A percentile compares a stretch with the other conserved stretches of the same genome.
Conservation (phyloP, 2,329 filamentous ascomycete species). For the Alternaria sp. region DNA sequence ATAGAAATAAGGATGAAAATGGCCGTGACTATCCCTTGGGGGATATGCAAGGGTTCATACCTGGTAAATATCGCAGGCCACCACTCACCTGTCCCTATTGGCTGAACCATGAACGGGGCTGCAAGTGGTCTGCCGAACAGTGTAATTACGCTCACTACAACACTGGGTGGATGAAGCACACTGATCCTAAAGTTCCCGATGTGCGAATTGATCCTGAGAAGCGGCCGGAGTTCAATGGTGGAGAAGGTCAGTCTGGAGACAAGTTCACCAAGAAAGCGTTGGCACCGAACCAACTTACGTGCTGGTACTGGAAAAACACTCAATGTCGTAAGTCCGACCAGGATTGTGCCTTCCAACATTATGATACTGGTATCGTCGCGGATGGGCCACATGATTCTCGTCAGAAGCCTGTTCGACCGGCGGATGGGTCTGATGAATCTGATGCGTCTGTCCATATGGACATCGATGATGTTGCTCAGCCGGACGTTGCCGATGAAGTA, state of each 20-base stretch:
- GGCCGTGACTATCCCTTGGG: slow-evolving; percentile 24
- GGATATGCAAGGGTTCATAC: slow-evolving; percentile 23
- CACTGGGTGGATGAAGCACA: slow-evolving; percentile 29
- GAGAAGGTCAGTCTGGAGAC: background rate
- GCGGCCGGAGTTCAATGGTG: background rate
- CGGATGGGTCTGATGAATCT: background rate
- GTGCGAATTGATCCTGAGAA: slow-evolving; percentile 17
- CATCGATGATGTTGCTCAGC: background rate
- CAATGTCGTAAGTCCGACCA: slow-evolving; percentile 11
- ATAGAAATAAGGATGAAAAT: slow-evolving; percentile 28
- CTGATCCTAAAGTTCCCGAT: background rate
- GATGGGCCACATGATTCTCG: background rate
- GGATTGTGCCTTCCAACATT: slow-evolving; percentile 20
- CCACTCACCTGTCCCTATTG: slow-evolving; percentile 40
- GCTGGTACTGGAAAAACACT: slow-evolving; percentile 26
- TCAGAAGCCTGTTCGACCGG: background rate
- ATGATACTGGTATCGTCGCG: slow-evolving; percentile 22
- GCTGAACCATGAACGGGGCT: slow-evolving; percentile 24
- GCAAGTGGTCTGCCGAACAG: slow-evolving; percentile 24
- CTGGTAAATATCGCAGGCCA: slow-evolving; percentile 33
- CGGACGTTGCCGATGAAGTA: background rate
- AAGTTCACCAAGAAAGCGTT: background rate
- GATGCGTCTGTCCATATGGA: background rate
- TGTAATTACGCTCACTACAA: slow-evolving; percentile 40
- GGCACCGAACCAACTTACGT: slow-evolving; percentile 19